These are phyloP conservation scores for Sutorius eximius DNA, from an alignment of 1,284 basidiomycete species.

Conservation along the genomic window DNA sequence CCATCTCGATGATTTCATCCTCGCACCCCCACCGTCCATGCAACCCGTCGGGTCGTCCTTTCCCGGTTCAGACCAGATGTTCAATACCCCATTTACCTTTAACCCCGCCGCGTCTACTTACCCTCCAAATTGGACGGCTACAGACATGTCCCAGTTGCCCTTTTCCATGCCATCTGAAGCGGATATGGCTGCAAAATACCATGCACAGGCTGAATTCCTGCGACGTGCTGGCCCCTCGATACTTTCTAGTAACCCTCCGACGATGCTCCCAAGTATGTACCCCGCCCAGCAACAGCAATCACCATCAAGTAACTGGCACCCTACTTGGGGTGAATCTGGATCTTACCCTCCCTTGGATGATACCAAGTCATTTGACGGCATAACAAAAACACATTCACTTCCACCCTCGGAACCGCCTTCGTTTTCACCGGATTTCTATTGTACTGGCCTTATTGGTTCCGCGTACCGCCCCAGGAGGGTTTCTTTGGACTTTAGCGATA, in stretches of 20 bases:
- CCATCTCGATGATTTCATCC: constrained; percentile 40
- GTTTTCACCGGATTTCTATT: constrained; percentile 29
- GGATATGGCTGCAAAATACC: constrained; percentile 51
- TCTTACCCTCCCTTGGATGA: constrained; percentile 28
- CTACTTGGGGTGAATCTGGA: constrained; percentile 22
- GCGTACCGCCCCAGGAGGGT: constrained; percentile 28
- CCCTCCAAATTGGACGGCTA: constrained; percentile 13
- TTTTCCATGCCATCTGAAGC: constrained; percentile 25
- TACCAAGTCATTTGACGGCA: constrained; percentile 25
- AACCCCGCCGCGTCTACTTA: constrained; percentile 21
- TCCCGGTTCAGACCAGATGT: constrained; percentile 31
- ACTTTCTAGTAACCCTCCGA: constrained; percentile 5
- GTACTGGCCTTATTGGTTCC: constrained; percentile 21
- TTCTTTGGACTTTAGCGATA: constrained; percentile 36
- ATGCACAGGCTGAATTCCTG: constrained; percentile 47
- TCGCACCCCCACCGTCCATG: constrained; percentile 34
- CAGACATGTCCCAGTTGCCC: constrained; percentile 23
- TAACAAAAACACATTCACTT: constrained; percentile 17
- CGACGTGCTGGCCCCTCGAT: constrained; percentile 32
- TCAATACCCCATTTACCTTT: constrained; percentile 39
- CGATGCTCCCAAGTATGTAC: constrained; percentile 19
- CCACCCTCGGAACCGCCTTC: constrained; percentile 22
- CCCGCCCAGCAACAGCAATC: constrained; percentile 17
- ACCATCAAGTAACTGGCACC: constrained; percentile 21
- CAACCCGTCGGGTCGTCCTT: constrained; percentile 23